Conservation (phyloP, 495 filamentous ascomycete species). For the Penicilliopsis zonata region DNA sequence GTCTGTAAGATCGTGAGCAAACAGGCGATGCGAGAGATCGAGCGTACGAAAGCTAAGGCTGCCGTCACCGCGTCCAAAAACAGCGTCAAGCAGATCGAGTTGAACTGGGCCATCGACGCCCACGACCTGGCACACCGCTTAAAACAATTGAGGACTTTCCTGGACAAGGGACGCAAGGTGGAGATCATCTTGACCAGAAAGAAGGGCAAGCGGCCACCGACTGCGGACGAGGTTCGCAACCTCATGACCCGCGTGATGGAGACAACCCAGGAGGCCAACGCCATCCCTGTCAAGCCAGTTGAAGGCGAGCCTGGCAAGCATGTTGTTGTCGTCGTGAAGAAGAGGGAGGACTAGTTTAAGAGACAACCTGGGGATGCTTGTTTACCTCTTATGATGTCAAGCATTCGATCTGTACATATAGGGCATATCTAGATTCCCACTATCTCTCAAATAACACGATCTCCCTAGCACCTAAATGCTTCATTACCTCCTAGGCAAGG, state of each 20-base stretch:
- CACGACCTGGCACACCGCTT: constrained; percentile 54
- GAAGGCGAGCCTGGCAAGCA: constrained; percentile 32
- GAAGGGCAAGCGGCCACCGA: constrained; percentile 28
- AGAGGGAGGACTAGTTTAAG: constrained; percentile 12
- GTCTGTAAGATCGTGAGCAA: constrained; percentile 58
- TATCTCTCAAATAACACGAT: too few species aligned
- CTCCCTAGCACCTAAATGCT: too few species aligned
- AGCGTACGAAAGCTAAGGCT: constrained; percentile 29
- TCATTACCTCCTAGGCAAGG: too few species aligned
- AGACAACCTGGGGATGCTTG: too few species aligned
- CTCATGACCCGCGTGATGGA: constrained; percentile 27
- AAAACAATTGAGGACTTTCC: constrained; percentile 45
- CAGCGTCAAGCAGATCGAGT: constrained; percentile 56
- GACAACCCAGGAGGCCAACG: constrained; percentile 22
- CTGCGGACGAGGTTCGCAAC: constrained; percentile 28
- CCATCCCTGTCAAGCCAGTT: constrained; percentile 25
- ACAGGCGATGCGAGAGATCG: constrained; percentile 23
- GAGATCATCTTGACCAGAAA: constrained; percentile 45
- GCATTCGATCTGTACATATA: too few species aligned
- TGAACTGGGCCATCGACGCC: constrained; percentile 71
- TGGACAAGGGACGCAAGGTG: constrained; percentile 51
- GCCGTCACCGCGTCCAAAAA: constrained; percentile 18
- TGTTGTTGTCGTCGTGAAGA: constrained; percentile 26
- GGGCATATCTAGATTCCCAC: too few species aligned
- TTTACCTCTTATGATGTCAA: too few species aligned